Percentiles rank a stretch among this genome's conserved stretches.
Evolutionary conservation across 169 alveolate genomes (phyloP).

Genomic region (Babesia ovis): DNA sequence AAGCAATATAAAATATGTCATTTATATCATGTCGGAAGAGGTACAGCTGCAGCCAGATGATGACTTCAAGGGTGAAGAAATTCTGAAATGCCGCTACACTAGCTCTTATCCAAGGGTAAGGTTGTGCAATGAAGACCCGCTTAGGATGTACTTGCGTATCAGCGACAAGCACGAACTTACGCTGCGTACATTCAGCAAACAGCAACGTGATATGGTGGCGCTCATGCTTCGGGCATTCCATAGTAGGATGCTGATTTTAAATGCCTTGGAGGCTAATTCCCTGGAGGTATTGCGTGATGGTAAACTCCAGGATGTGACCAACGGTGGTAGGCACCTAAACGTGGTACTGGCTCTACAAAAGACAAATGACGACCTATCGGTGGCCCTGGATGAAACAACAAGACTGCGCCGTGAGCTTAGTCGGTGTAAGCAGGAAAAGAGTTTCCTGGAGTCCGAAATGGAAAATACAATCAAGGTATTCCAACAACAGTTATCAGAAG

Average conservation of each 20-base stretch:
- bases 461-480: constrained; percentile 64
- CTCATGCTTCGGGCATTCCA: constrained; percentile 65
- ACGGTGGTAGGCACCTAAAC: constrained; percentile 40
- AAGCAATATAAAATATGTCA: constrained; percentile 17
- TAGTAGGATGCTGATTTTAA: constrained; percentile 49
- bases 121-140: constrained; percentile 44
- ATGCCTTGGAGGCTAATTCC: constrained; percentile 55
- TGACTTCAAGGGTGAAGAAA: constrained; percentile 19
- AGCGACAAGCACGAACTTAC: constrained; percentile 38
- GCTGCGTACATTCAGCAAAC: constrained; percentile 52
- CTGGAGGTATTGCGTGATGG: constrained; percentile 58
- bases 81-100: constrained; percentile 51
- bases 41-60: constrained; percentile 61
- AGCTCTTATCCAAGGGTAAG: constrained; percentile 50
- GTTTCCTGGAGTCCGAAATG: constrained; percentile 62
- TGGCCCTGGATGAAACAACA: constrained; percentile 39
- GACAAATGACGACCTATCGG: constrained; percentile 53
- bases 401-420: constrained; percentile 42
- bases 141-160: constrained; percentile 31
- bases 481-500: constrained; percentile 54
- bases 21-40: constrained; percentile 60
- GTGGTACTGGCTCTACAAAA: constrained; percentile 43
- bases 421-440: constrained; percentile 61
- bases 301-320: constrained; percentile 49
- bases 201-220: constrained; percentile 61